Percentiles rank a stretch among this genome's conserved stretches.
Conservation (phyloP, 2,329 filamentous ascomycete species). For the Claviceps pazoutovae region DNA sequence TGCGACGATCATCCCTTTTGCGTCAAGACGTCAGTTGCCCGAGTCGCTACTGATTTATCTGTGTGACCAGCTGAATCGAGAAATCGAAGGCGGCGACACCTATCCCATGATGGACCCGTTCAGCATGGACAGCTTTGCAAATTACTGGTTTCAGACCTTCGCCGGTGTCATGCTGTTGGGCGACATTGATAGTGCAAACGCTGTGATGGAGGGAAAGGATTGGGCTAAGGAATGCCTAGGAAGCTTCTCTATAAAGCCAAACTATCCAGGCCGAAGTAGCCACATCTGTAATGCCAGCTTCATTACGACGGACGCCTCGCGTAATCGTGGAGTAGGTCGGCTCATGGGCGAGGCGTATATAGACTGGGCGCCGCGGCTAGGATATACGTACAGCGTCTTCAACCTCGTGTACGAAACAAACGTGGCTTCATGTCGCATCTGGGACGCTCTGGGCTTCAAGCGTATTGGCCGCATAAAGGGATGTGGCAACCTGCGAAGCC, state of each 20-base stretch:
- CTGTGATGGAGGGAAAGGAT: conserved; percentile 46
- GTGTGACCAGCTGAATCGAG: conserved; percentile 71
- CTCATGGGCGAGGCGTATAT: conserved; percentile 66
- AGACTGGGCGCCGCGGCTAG: conserved; percentile 65
- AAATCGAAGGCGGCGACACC: conserved; percentile 84
- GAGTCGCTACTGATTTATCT: conserved; percentile 61
- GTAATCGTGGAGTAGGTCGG: conserved; percentile 60
- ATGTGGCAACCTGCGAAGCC: conserved; percentile 54
- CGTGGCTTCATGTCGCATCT: conserved; percentile 76
- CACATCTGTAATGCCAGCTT: conserved; percentile 83
- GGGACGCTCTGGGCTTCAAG: conserved; percentile 87
- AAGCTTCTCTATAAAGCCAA: conserved; percentile 89
- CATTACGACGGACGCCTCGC: conserved; percentile 57
- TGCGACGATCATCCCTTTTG: conserved; percentile 73
- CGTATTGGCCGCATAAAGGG: conserved; percentile 72
- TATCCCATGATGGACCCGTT: conserved; percentile 77
- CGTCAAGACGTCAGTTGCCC: conserved; percentile 64
- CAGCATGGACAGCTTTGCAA: conserved; percentile 57
- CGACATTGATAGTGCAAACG: conserved; percentile 49
- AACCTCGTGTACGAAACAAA: conserved; percentile 93
- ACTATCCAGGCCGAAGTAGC: conserved; percentile 81
- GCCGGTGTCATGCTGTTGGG: conserved; percentile 78
- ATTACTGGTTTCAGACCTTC: conserved; percentile 88
- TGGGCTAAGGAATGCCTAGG: conserved; percentile 75
- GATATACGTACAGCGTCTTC: conserved; percentile 87